phyloP scores from a whole-genome alignment of 2,329 filamentous ascomycete species.

The Aureobasidium sp. region DNA sequence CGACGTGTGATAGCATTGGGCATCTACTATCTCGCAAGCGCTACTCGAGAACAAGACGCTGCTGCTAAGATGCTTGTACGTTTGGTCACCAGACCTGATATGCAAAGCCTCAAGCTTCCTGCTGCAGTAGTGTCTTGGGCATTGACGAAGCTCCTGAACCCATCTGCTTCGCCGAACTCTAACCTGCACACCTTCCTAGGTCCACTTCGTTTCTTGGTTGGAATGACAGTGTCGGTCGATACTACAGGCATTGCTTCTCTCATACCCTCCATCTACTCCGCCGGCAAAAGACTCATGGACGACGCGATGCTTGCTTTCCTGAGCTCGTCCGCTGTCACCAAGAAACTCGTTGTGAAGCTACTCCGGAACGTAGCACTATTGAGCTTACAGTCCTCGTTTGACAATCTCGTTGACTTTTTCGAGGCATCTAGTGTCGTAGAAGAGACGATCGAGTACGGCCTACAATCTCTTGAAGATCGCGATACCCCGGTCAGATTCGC shows the following conservation, averaged over 20 bases:
- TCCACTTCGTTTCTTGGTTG: constrained; percentile 68
- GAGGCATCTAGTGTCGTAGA: constrained; percentile 48
- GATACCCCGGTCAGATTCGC: constrained; percentile 87
- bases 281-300: constrained; percentile 53
- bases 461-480: constrained; percentile 71
- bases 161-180: constrained; percentile 30
- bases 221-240: constrained; percentile 61
- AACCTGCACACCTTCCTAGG: constrained; percentile 72
- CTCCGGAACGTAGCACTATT: constrained; percentile 64
- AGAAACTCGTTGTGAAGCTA: constrained; percentile 80
- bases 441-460: constrained; percentile 69
- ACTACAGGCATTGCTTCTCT: constrained; percentile 64
- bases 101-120: constrained; percentile 69
- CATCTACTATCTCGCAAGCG: constrained; percentile 59
- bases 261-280: constrained; percentile 56
- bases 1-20: constrained; percentile 62
- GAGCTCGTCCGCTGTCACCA: constrained; percentile 64
- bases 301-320: constrained; percentile 47
- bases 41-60: constrained; percentile 83
- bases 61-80: constrained; percentile 77
- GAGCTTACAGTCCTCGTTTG: constrained; percentile 39
- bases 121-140: constrained; percentile 63
- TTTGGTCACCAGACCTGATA: constrained; percentile 74
- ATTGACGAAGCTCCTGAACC: constrained; percentile 47
- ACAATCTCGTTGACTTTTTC: constrained; percentile 20